phyloP scores from a whole-genome alignment of 2,329 filamentous ascomycete species.

The Pseudocercospora fijiensis region DNA sequence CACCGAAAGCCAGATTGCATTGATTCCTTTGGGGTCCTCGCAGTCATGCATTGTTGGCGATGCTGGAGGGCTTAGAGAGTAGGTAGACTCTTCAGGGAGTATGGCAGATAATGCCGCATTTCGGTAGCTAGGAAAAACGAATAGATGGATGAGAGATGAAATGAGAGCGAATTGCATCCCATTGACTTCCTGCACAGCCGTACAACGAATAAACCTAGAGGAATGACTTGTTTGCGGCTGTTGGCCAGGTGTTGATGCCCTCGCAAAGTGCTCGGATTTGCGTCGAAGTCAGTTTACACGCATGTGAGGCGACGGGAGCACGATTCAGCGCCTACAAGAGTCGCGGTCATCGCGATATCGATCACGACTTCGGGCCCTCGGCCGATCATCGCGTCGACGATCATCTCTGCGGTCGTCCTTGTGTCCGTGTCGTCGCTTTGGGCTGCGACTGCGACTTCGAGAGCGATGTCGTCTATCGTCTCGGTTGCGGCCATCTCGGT shows the following conservation, averaged over 20 bases:
- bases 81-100: not conserved
- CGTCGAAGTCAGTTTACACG: not conserved
- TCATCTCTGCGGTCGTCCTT: conserved; percentile 22
- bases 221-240: not conserved
- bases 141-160: not conserved
- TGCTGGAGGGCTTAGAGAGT: not conserved
- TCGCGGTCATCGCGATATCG: conserved; percentile 15
- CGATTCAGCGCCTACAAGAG: not conserved
- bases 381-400: conserved; percentile 17
- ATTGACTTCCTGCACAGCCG: not conserved
- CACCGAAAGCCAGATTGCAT: not conserved
- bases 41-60: not conserved
- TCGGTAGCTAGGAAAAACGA: not conserved
- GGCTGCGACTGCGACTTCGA: conserved; percentile 36
- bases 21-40: not conserved
- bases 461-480: conserved; percentile 24
- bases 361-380: conserved; percentile 20
- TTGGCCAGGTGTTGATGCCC: not conserved
- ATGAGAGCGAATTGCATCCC: not conserved
- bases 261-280: not conserved
- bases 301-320: not conserved
- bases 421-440: conserved; percentile 28
- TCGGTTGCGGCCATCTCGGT: conserved; percentile 17
- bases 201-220: not conserved
- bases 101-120: not conserved